A percentile compares a stretch with the other conserved stretches of the same genome.
Conservation (phyloP, 2,329 filamentous ascomycete species). For the Herpotrichia juniperi region DNA sequence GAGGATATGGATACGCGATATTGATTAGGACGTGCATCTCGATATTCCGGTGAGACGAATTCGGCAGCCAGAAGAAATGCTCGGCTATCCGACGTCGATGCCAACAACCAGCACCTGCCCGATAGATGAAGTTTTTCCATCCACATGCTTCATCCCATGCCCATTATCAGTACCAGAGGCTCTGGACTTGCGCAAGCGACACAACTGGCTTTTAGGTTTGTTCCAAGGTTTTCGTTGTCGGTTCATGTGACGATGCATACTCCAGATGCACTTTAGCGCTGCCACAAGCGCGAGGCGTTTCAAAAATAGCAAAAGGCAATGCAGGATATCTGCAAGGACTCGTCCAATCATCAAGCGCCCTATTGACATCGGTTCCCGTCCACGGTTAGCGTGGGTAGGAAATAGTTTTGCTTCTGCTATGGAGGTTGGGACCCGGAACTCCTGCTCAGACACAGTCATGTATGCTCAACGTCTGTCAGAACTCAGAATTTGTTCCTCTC, state of each 20-base stretch:
- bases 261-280: background rate
- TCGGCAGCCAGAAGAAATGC: background rate
- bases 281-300: constrained; percentile 8
- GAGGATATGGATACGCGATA: constrained; percentile 49
- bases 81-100: background rate
- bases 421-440: background rate
- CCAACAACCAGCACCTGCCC: background rate
- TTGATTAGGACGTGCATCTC: constrained; percentile 21
- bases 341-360: background rate
- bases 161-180: background rate
- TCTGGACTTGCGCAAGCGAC: background rate
- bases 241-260: background rate
- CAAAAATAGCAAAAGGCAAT: constrained; percentile 25
- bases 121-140: constrained; percentile 1
- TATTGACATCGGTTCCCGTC: background rate
- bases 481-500: background rate
- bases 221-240: background rate
- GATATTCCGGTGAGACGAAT: constrained; percentile 15
- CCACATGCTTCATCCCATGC: background rate
- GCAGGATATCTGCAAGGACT: constrained; percentile 8
- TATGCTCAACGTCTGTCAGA: background rate
- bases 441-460: background rate
- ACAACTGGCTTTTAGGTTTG: background rate
- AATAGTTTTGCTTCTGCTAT: background rate
- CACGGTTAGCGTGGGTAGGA: background rate